Conservation (phyloP, 2,329 filamentous ascomycete genomes). For the Alternaria novae-zelandiae region DNA sequence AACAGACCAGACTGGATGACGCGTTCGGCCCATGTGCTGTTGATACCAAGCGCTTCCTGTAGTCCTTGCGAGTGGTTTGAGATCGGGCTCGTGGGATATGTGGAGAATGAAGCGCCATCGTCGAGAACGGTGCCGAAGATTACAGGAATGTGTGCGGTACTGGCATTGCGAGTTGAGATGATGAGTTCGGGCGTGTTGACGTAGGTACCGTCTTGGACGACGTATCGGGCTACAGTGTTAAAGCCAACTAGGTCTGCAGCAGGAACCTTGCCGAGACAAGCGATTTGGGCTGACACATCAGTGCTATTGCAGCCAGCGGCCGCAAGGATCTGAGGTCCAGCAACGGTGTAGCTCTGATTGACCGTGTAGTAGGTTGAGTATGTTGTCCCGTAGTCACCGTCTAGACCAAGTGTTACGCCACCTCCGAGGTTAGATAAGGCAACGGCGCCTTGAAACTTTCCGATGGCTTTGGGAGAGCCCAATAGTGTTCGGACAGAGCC, state of each 20-base stretch:
- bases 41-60: slow-evolving; percentile 55
- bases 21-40: slow-evolving; percentile 44
- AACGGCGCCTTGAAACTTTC: slow-evolving; percentile 56
- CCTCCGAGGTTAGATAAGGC: slow-evolving; percentile 62
- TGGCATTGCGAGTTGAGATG: slow-evolving; percentile 51
- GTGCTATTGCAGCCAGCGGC: slow-evolving; percentile 60
- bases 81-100: slow-evolving; percentile 55
- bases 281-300: slow-evolving; percentile 55
- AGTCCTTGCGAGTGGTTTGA: slow-evolving; percentile 53
- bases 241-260: slow-evolving; percentile 51
- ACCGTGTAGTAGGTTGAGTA: slow-evolving; percentile 67
- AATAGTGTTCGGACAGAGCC: slow-evolving; percentile 64
- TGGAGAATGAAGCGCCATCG: slow-evolving; percentile 63
- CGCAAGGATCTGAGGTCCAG: slow-evolving; percentile 59
- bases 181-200: slow-evolving; percentile 59
- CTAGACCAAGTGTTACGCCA: slow-evolving; percentile 62
- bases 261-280: slow-evolving; percentile 60
- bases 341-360: slow-evolving; percentile 56
- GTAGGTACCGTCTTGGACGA: slow-evolving; percentile 65
- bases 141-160: slow-evolving; percentile 58
- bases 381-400: slow-evolving; percentile 63
- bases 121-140: slow-evolving; percentile 64
- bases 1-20: slow-evolving; percentile 56
- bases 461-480: slow-evolving; percentile 56
- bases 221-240: slow-evolving; percentile 56